These are phyloP conservation scores for Apiospora phragmitis DNA, from an alignment of 2,329 filamentous ascomycete species.

Conservation along the genomic window DNA sequence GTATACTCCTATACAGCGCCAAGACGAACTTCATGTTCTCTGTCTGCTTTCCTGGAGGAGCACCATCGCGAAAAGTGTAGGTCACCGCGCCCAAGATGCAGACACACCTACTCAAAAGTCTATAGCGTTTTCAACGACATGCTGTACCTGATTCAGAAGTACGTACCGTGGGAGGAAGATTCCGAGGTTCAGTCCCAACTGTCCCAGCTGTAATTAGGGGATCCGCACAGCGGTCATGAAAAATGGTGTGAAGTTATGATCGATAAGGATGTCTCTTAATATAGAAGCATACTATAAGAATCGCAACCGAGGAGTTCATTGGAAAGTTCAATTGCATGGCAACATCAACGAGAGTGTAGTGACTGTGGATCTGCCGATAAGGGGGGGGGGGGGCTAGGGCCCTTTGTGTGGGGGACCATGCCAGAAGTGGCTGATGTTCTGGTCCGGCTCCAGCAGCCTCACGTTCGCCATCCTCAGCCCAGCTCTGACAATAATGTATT, in stretches of 20 bases:
- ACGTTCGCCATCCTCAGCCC: background rate
- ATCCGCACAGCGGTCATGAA: background rate
- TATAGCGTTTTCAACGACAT: slow-evolving; percentile 12
- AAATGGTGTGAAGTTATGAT: too few species aligned
- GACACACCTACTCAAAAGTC: background rate
- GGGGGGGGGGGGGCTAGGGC: too few species aligned
- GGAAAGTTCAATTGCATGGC: background rate
- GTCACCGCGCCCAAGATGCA: background rate
- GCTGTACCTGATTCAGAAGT: slow-evolving; percentile 12
- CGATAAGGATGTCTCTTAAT: background rate
- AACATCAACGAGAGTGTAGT: background rate
- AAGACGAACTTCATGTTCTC: slow-evolving; percentile 21
- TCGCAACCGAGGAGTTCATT: background rate
- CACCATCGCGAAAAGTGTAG: slow-evolving; percentile 13
- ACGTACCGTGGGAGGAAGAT: slow-evolving; percentile 14
- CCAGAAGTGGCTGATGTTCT: background rate
- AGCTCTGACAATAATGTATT: background rate
- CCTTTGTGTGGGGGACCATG: background rate
- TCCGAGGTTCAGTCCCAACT: background rate
- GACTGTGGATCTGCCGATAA: background rate
- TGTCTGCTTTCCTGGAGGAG: slow-evolving; percentile 11
- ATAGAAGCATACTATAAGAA: background rate
- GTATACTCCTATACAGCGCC: slow-evolving; percentile 28
- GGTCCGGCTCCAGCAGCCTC: background rate
- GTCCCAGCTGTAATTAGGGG: background rate